These are phyloP conservation scores for Boletus rubescentipes DNA, from an alignment of 768 basidiomycete species.

Conservation along the genomic window DNA sequence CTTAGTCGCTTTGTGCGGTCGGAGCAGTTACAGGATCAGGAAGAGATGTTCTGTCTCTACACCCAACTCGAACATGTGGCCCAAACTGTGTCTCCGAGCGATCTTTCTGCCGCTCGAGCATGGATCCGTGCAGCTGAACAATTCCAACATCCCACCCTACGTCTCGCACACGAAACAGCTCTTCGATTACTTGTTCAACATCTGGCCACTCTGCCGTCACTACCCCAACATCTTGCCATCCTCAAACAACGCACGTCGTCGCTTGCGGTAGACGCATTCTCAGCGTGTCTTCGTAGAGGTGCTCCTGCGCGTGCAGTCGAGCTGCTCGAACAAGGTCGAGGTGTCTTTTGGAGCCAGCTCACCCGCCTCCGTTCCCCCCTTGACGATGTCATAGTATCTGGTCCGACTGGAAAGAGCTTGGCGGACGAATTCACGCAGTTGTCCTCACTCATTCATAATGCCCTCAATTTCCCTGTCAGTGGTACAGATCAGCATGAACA, in stretches of 20 bases:
- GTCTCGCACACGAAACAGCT: constrained; percentile 6
- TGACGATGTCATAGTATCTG: not conserved
- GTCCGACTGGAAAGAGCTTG: not conserved
- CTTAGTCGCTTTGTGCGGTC: not conserved
- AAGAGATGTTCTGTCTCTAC: not conserved
- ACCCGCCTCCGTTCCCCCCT: constrained; percentile 11
- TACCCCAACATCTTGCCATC: not conserved
- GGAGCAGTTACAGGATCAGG: not conserved
- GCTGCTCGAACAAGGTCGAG: constrained; percentile 29
- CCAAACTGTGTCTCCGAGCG: not conserved
- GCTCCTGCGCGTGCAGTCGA: constrained; percentile 22
- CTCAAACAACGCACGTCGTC: not conserved
- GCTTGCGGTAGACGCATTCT: constrained; percentile 9
- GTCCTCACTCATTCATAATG: not conserved
- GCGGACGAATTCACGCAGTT: not conserved
- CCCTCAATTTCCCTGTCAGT: not conserved
- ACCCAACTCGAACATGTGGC: not conserved
- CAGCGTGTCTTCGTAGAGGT: constrained; percentile 8
- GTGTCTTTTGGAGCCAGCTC: constrained; percentile 21
- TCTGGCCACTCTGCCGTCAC: not conserved
- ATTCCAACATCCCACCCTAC: constrained; percentile 3
- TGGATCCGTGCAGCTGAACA: not conserved
- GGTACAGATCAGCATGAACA: not conserved
- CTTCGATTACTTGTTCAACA: constrained; percentile 1
- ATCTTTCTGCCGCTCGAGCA: not conserved